Conservation (phyloP, 139 green algal genomes). For the Chlorella sp. region DNA sequence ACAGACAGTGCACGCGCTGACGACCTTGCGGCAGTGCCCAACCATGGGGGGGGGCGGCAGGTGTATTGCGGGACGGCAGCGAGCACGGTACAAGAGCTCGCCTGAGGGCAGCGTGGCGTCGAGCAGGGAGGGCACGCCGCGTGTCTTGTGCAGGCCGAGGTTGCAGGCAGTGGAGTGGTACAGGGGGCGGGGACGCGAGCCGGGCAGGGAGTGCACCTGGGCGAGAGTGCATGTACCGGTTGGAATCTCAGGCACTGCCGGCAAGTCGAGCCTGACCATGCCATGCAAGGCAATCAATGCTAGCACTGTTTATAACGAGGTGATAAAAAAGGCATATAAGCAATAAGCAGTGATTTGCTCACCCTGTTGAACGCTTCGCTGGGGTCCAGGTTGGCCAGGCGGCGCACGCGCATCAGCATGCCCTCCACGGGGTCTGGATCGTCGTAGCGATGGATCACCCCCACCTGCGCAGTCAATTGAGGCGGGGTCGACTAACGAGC, state of each 20-base stretch:
- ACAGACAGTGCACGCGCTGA: too few species aligned
- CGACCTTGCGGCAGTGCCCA: too few species aligned
- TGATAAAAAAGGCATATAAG: neutral
- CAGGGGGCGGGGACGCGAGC: constrained; percentile 65
- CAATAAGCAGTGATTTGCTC: neutral
- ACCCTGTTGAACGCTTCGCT: constrained; percentile 26
- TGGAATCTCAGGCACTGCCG: too few species aligned
- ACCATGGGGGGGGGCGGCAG: too few species aligned
- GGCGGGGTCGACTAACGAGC: too few species aligned
- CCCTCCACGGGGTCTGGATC: constrained; percentile 43
- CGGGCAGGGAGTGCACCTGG: too few species aligned
- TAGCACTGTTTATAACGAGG: too few species aligned
- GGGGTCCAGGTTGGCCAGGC: constrained; percentile 31
- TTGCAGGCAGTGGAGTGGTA: constrained; percentile 74
- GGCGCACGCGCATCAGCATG: constrained; percentile 34
- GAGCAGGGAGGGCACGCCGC: constrained; percentile 68
- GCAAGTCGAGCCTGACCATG: too few species aligned
- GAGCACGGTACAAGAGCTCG: too few species aligned
- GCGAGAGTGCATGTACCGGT: too few species aligned
- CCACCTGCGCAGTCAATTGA: too few species aligned
- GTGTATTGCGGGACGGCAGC: constrained; percentile 18
- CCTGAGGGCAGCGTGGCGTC: constrained; percentile 57
- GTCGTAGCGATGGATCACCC: constrained; percentile 40
- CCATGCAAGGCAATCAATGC: too few species aligned
- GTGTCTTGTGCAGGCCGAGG: constrained; percentile 67